Base-by-base conservation (phyloP, 768 basidiomycete genomes). In the Baorangia bicolor region DNA sequence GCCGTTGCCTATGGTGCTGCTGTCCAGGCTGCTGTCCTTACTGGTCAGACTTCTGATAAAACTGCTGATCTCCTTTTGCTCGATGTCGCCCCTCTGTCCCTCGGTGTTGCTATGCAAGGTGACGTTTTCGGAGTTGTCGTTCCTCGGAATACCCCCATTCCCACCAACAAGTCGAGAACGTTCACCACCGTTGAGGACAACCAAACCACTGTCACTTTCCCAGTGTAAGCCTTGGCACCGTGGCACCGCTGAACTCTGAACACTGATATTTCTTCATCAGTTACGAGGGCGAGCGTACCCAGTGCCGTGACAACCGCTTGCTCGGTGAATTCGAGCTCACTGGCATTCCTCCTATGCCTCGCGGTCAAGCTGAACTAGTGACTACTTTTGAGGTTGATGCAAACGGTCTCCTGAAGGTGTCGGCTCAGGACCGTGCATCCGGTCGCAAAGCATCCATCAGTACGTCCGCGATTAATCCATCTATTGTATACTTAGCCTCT, bases 131-230 rank as follows among this genome's bases (percentile, higher is more conserved):
- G 97, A 81, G 90, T 98, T 60, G 97, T 99, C 69, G 94, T 99
- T 67, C 96, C 96, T 71, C 91, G 97, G 67, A 99, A 99, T 83
- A 98, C 97, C 62, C 94, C 96, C 67, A 98, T 99, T 75, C 97
- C 97, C 54, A 94, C 96, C 73, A 98, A 95, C 87, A 99, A 98
- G 81, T 95, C 94, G 37, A 84, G 97, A 71, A 92, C 91, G 48
- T 99, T 99, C 84, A 99, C 97, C 65, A 99, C 97, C 51, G 97
- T 99, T 61, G 97, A 99, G 85, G 97, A 99, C 83, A 99, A 98
- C 83, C 97, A 98, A 79, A 99, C 97, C 59, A 96, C 92, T 58
- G 97, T 99, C 78, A 98, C 96, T 62, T 99, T 98, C 93, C 97
- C 97, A 66, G 97, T 99, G 85, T 88, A 78, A 69, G 85, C 70